Conservation (phyloP, 129 eudicot genomes). For the Pittosporum tobira region DNA sequence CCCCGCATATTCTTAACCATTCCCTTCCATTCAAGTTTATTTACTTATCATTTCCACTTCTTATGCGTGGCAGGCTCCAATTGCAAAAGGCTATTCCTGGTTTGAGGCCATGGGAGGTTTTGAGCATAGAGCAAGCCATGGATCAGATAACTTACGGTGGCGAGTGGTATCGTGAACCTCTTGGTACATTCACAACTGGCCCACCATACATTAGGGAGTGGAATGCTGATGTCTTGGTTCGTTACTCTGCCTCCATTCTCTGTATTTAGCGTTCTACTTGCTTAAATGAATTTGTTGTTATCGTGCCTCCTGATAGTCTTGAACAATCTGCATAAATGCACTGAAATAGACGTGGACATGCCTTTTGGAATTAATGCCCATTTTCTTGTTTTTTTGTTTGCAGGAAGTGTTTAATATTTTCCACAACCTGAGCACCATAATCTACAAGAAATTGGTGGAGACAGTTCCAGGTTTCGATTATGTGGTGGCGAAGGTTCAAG, state of each 20-base stretch:
- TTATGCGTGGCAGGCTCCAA: slow-evolving; percentile 37
- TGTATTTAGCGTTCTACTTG: background rate
- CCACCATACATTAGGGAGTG: slow-evolving; percentile 60
- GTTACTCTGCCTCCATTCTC: background rate
- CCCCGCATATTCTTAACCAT: background rate
- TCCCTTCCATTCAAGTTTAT: background rate
- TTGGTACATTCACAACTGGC: slow-evolving; percentile 66
- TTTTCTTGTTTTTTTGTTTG: too few relatives aligned
- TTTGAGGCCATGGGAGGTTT: slow-evolving; percentile 96
- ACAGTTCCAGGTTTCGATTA: too few relatives aligned
- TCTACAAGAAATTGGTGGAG: too few relatives aligned
- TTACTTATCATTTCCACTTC: background rate
- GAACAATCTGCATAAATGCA: background rate
- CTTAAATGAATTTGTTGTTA: background rate
- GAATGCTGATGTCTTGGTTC: slow-evolving; percentile 51
- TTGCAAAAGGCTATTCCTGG: slow-evolving; percentile 71
- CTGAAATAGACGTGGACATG: background rate
- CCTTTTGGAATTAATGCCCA: too few relatives aligned
- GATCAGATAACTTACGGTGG: slow-evolving; percentile 69
- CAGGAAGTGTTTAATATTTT: too few relatives aligned
- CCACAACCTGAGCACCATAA: background rate
- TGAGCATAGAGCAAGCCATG: slow-evolving; percentile 94
- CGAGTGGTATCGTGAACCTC: slow-evolving; percentile 87
- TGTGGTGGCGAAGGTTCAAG: background rate
- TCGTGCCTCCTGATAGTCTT: background rate